Evolutionary conservation across 2,329 filamentous ascomycete genomes (phyloP).

Genomic region (Fusarium sp.): DNA sequence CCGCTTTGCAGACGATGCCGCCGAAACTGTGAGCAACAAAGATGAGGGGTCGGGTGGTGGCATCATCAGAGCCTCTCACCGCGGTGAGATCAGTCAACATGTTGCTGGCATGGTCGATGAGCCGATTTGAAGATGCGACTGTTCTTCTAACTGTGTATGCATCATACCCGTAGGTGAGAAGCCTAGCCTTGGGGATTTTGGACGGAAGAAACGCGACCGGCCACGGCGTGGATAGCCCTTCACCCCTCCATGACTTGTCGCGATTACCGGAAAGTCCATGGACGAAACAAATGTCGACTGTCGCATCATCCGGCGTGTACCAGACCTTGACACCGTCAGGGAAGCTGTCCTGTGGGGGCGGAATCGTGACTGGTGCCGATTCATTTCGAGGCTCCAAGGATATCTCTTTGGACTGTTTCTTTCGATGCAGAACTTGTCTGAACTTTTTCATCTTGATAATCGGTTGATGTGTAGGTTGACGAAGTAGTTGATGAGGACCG

Average conservation of each 20-base stretch:
- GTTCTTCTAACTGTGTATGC: slow-evolving; percentile 46
- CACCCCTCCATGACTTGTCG: slow-evolving; percentile 57
- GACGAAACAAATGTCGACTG: slow-evolving; percentile 54
- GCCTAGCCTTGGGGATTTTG: slow-evolving; percentile 50
- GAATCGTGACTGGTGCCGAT: too few species aligned
- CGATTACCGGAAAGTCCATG: slow-evolving; percentile 60
- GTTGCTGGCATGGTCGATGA: slow-evolving; percentile 51
- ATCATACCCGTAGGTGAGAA: slow-evolving; percentile 60
- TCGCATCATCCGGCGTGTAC: slow-evolving; percentile 23
- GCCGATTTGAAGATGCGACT: slow-evolving; percentile 42
- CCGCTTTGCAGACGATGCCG: slow-evolving; percentile 58
- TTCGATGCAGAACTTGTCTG: too few species aligned
- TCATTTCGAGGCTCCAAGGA: too few species aligned
- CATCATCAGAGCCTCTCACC: slow-evolving; percentile 38
- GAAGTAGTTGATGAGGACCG: too few species aligned
- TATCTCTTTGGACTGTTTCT: too few species aligned
- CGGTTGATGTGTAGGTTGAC: too few species aligned
- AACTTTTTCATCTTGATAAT: too few species aligned
- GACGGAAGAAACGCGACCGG: slow-evolving; percentile 52
- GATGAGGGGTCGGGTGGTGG: slow-evolving; percentile 48
- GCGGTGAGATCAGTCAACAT: slow-evolving; percentile 49
- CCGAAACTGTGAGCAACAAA: slow-evolving; percentile 59
- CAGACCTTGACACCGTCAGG: slow-evolving; percentile 28
- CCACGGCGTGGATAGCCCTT: slow-evolving; percentile 51
- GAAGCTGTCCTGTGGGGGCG: slow-evolving; percentile 1